Evolutionary conservation across 2,329 filamentous ascomycete species (phyloP), one percentile per base, ranked within the genome.

Genomic region (Hypomyces rosellus): DNA sequence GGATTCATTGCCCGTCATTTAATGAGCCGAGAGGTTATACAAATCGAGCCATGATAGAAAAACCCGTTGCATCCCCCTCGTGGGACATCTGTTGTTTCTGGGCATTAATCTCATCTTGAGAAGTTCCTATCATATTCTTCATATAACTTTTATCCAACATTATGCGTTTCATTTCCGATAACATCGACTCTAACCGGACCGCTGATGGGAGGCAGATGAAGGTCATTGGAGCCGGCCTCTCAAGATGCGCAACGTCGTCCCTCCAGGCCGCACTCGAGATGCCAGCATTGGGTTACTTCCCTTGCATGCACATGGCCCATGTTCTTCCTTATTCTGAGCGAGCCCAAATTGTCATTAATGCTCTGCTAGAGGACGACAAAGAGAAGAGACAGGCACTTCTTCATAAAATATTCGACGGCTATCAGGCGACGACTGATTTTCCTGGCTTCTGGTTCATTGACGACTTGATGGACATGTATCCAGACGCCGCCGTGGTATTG

Each of bases 401-500:
- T 0, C 57, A 56, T n/a, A 43, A 59, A 22, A 53, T 70, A 9
- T 60, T 68, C 36, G 57, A 62, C 13, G 65, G 66, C 1, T 64
- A 67, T 45, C 55, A 55, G 0, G 59, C 61, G 8, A 55, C 60
- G 1, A 55, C 59, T 37, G 56, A 70, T 45, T 60, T 69, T 12
- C 67, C 67, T 0, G 62, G 57, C 1, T 56, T 63, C 4, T 57
- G 57, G 38, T 70, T 71, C 52, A 54, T 61, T 0, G 60, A 64
- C 9, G 67, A 70, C 37, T 51, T 71, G 34, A 68, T 70, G 64
- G 68, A 71, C 30, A 63, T 68, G 56, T 70, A 67, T 6, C 66
- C 66, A 0, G 63, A 68, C 3, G 64, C 64, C 1, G 54, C 57
- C 1, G 45, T 70, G 4, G 54, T 70, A 0, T 49, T 70, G 1